phyloP scores from a whole-genome alignment of 495 filamentous ascomycete species.

The Extremus antarcticus region DNA sequence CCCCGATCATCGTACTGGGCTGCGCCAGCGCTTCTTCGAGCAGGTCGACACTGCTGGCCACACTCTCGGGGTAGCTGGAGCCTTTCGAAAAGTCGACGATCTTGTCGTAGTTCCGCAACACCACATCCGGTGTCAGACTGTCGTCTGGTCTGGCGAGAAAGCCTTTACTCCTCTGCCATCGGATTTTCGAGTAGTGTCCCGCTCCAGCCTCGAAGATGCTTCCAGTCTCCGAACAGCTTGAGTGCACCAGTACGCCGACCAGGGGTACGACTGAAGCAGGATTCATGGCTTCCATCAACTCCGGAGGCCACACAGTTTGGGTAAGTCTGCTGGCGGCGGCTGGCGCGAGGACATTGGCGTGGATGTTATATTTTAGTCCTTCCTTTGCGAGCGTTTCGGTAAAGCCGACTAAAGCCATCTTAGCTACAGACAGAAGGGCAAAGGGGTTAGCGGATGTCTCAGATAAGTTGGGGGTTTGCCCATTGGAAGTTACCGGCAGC shows the following conservation, averaged over 20 bases:
- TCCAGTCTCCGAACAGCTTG: slow-evolving; percentile 10
- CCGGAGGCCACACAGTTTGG: slow-evolving; percentile 10
- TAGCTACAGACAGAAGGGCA: too few species aligned
- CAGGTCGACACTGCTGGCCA: slow-evolving; percentile 7
- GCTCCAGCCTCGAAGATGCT: slow-evolving; percentile 17
- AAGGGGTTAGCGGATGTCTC: too few species aligned
- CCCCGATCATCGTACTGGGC: background rate
- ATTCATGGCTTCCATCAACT: slow-evolving; percentile 15
- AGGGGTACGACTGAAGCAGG: slow-evolving; percentile 12
- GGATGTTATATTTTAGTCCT: slow-evolving; percentile 17
- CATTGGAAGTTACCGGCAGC: too few species aligned
- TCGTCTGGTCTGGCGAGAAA: slow-evolving; percentile 14
- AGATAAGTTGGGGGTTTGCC: too few species aligned
- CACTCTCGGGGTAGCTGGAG: slow-evolving; percentile 3
- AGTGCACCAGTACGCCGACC: slow-evolving; percentile 13
- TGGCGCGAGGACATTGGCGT: slow-evolving; percentile 12
- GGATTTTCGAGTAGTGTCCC: slow-evolving; percentile 14
- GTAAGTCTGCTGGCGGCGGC: slow-evolving; percentile 10
- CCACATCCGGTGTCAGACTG: slow-evolving; percentile 7
- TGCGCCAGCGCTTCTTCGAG: slow-evolving; percentile 10
- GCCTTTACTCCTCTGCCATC: slow-evolving; percentile 15
- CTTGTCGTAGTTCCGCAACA: slow-evolving; percentile 12
- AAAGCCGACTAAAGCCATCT: slow-evolving; percentile 12
- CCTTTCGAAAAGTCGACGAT: slow-evolving; percentile 11
- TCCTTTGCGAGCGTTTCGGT: slow-evolving; percentile 18